Evolutionary conservation across 768 basidiomycete species (phyloP), one percentile per base, ranked within the genome.

Genomic region (Coprinopsis marcescibilis): DNA sequence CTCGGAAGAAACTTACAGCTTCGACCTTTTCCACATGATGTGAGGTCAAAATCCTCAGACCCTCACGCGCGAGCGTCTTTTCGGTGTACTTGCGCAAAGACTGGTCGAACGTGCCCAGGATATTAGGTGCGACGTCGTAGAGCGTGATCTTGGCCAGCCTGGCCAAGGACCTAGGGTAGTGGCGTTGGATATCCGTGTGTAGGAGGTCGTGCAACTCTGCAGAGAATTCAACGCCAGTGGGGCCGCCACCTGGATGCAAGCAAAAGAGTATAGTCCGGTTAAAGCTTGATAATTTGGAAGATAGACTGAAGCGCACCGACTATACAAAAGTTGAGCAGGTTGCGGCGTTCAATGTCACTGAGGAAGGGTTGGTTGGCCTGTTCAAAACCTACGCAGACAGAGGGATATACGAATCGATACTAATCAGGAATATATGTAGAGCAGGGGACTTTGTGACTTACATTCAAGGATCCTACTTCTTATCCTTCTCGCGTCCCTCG

Each of bases 281-380:
- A n/a, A n/a, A n/a, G n/a, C n/a, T n/a, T n/a, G n/a, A n/a, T n/a
- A n/a, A n/a, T n/a, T n/a, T n/a, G n/a, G n/a, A 10, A 23, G 5
- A 14, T n/a, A 19, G 14, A 27, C 30, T 29, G 11, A 27, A 14
- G 63, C 77, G 56, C 64, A 66, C 91, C 92, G 38, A 92, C 89
- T 39, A 94, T 79, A 50, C 88, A 90, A 58, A 94, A 94, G 52
- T 89, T 83, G 19, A 94, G 76, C 11, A 94, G 65, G 50, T 83
- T 81, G 45, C 81, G 69, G 40, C 87, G 78, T 53, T 94, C 80
- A 30, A 76, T 65, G 48, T 90, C 89, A 1, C 85, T 78, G 12
- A 89, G 66, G 1, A 74, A 80, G 0, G 90, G 91, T 54, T 89
- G 84, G 54, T 81, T 83, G 2, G 91, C 91, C 56, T 89, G 85